Percentiles rank a stretch among this genome's conserved stretches.
Conservation (phyloP, 306 rosid species). For the Alnus rubra region DNA sequence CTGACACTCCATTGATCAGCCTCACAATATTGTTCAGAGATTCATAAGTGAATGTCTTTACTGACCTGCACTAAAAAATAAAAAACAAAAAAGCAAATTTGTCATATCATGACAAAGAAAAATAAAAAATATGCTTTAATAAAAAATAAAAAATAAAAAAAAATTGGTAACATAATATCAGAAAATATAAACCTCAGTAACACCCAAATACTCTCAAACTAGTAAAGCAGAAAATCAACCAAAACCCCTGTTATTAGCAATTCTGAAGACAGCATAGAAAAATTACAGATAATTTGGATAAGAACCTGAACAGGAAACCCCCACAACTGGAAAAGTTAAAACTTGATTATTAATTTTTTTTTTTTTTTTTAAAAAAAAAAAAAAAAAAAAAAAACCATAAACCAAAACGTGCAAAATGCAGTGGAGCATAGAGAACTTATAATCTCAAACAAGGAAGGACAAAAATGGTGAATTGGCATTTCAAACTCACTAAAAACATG, state of each 20-base stretch:
- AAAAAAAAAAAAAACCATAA: background rate
- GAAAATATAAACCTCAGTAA: background rate
- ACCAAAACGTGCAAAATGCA: background rate
- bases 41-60: conserved; percentile 85
- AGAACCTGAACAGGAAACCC: background rate
- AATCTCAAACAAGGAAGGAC: background rate
- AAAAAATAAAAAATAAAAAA: background rate
- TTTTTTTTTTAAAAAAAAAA: too few species aligned
- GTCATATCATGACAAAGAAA: conserved; percentile 11
- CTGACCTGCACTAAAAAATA: conserved; percentile 64
- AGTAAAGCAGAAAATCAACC: background rate
- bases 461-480: background rate
- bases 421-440: background rate
- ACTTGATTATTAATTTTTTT: background rate
- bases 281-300: background rate
- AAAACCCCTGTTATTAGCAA: background rate
- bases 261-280: background rate
- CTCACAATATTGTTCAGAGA: conserved; percentile 71
- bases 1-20: conserved; percentile 90
- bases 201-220: background rate
- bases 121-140: background rate
- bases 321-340: background rate
- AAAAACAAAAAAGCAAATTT: conserved; percentile 20
- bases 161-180: background rate
- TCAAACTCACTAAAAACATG: background rate